Evolutionary conservation across 257 asterid species (phyloP).

Genomic region (Mitragyna speciosa): DNA sequence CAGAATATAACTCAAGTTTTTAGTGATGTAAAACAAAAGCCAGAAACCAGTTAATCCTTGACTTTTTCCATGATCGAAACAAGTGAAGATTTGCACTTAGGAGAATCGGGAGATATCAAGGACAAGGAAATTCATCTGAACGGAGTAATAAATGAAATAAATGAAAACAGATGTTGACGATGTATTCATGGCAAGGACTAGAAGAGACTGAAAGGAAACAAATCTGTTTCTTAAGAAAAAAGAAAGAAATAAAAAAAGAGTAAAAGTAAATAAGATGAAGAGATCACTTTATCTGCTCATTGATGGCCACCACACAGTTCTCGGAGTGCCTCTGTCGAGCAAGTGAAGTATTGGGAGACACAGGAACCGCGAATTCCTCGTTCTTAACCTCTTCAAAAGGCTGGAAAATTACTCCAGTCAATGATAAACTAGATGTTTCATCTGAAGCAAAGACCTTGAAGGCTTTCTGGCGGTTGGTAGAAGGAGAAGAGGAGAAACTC

Average conservation of each 20-base stretch:
- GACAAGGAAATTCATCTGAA: not conserved
- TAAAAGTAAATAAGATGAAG: not conserved
- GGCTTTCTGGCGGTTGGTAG: slow-evolving; percentile 32
- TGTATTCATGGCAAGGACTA: not conserved
- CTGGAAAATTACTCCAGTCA: slow-evolving; percentile 73
- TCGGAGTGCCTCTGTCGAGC: slow-evolving; percentile 63
- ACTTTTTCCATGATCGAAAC: not conserved
- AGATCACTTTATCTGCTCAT: slow-evolving; percentile 77
- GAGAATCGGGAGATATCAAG: not conserved
- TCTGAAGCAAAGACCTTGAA: slow-evolving; percentile 36
- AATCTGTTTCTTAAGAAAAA: not conserved
- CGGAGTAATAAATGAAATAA: not conserved
- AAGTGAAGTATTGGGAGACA: slow-evolving; percentile 48
- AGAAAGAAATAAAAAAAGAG: not conserved
- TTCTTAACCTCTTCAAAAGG: slow-evolving; percentile 86
- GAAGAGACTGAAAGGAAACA: not conserved
- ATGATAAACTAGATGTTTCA: slow-evolving; percentile 33
- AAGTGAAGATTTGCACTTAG: not conserved
- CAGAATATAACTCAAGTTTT: not conserved
- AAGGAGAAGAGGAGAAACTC: slow-evolving; percentile 18
- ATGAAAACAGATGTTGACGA: not conserved
- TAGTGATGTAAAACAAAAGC: not conserved
- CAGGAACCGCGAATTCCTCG: slow-evolving; percentile 55
- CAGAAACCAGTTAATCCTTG: not conserved
- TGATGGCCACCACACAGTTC: slow-evolving; percentile 66